Base-by-base conservation (phyloP, 768 basidiomycete species). In the Hemileccinum impolitum region DNA sequence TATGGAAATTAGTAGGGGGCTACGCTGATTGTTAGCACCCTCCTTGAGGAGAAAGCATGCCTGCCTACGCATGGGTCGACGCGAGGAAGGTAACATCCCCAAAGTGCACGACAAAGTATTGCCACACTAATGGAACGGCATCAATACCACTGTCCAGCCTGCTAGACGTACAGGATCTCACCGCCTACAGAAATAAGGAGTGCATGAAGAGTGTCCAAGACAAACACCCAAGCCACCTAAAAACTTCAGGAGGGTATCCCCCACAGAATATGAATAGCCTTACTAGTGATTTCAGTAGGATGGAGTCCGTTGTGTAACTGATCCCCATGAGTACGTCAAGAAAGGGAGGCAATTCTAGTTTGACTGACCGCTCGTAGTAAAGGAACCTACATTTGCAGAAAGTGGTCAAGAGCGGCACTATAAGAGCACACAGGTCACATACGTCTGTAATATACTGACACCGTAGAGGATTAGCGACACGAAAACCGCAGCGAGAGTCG, bases 361-460 rank as follows among this genome's bases (percentile, higher is more conserved):
- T 23, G 17, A 63, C 61, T 34, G 23, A 62, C 55, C 32, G 52
- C 21, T 61, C 61, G 19, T 64, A 62, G 51, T 63, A 62, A 19
- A 63, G 49, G 37, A 63, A 61, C 13, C 61, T 62, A 34, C 18
- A 32, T 11, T n/a, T 26, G 34, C 25, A 37, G 17, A n/a, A 42
- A 18, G 14, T 17, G 32, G 43, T 44, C 5, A 39, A 17, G 7
- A 52, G 6, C 21, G 23, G 19, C 13, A 4, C 19, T 25, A 13
- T 17, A 36, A 39, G 39, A 40, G 11, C 13, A 30, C 23, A 31
- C 11, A 9, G 11, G n/a, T n/a, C 17, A 48, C 60, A 23, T 39
- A 62, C 60, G 57, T 61, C 48, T 62, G 60, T 17, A 59, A 39
- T 56, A 61, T 53, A 43, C 61, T 61, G 48, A 61, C 18, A 11